phyloP scores from a whole-genome alignment of 805 yeast species.

The Hanseniaspora guilliermondii region DNA sequence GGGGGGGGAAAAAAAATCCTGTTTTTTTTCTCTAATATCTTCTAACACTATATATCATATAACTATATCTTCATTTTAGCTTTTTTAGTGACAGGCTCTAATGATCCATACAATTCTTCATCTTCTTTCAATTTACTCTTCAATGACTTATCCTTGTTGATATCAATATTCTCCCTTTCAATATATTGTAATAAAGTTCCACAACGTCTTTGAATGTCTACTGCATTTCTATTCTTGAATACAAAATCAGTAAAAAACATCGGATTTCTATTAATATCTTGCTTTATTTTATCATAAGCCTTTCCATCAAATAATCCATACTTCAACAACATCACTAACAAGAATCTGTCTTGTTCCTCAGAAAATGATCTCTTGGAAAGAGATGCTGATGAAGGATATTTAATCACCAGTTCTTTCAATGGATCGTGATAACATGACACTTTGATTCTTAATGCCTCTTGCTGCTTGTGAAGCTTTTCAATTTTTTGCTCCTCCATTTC shows the following conservation, averaged over 20 bases:
- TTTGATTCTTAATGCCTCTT: constrained; percentile 67
- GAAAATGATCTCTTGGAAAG: constrained; percentile 56
- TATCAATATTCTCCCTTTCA: constrained; percentile 49
- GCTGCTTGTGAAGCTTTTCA: constrained; percentile 51
- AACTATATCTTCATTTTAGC: not conserved
- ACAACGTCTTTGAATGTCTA: constrained; percentile 73
- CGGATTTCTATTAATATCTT: constrained; percentile 59
- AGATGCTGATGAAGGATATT: constrained; percentile 54
- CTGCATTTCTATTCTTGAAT: constrained; percentile 62
- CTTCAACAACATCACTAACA: constrained; percentile 65
- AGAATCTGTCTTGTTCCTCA: constrained; percentile 83
- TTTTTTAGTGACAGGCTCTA: not conserved
- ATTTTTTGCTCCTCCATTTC: constrained; percentile 83
- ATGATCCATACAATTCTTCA: constrained; percentile 17
- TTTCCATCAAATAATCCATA: constrained; percentile 72
- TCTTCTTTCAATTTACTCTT: constrained; percentile 23
- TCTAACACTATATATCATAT: not conserved
- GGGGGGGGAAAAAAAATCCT: too few relatives aligned
- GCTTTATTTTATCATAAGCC: constrained; percentile 65
- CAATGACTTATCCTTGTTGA: constrained; percentile 20
- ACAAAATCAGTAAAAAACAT: constrained; percentile 80
- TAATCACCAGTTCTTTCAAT: constrained; percentile 59
- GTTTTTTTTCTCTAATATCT: too few relatives aligned
- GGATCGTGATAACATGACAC: constrained; percentile 62
- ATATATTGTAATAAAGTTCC: constrained; percentile 64